A percentile compares a stretch with the other conserved stretches of the same genome.
Evolutionary conservation across 176 grass and related monocot species (phyloP).

Genomic region (Urochloa ruziziensis): DNA sequence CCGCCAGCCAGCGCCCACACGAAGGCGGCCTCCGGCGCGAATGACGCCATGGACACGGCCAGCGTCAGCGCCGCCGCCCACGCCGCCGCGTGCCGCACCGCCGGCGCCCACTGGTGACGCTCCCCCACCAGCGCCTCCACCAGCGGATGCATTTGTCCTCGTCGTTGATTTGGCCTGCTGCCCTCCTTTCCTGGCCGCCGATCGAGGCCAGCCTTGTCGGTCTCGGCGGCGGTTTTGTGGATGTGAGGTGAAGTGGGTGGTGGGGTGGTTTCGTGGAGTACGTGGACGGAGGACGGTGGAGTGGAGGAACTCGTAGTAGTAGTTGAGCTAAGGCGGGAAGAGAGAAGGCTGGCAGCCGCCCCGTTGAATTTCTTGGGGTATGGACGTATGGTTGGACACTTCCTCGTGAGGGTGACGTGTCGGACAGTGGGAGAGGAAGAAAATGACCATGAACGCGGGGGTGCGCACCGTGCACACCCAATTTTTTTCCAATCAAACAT

Average conservation of each 20-base stretch:
- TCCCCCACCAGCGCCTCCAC: slow-evolving; percentile 28
- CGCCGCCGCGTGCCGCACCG: slow-evolving; percentile 41
- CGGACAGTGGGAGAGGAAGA: too few relatives aligned
- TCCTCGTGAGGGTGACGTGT: neutral
- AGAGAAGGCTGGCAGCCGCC: neutral
- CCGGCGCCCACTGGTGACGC: slow-evolving; percentile 20
- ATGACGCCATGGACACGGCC: slow-evolving; percentile 55
- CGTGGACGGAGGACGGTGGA: too few relatives aligned
- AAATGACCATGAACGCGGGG: too few relatives aligned
- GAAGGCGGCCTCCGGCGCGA: slow-evolving; percentile 68
- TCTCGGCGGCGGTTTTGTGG: neutral
- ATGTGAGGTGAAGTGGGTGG: neutral
- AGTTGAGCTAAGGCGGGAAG: slow-evolving; percentile 25
- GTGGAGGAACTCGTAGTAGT: neutral
- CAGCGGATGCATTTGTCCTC: slow-evolving; percentile 49
- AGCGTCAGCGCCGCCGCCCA: slow-evolving; percentile 65
- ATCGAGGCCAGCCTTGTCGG: neutral
- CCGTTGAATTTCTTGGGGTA: neutral
- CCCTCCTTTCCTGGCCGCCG: neutral
- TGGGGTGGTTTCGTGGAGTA: neutral
- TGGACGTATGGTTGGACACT: neutral
- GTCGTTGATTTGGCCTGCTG: neutral
- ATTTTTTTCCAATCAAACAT: too few relatives aligned
- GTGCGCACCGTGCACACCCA: too few relatives aligned
- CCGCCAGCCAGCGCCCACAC: slow-evolving; percentile 51